Conservation (phyloP, 2,329 filamentous ascomycete genomes). For the Leptodontidium sp. region DNA sequence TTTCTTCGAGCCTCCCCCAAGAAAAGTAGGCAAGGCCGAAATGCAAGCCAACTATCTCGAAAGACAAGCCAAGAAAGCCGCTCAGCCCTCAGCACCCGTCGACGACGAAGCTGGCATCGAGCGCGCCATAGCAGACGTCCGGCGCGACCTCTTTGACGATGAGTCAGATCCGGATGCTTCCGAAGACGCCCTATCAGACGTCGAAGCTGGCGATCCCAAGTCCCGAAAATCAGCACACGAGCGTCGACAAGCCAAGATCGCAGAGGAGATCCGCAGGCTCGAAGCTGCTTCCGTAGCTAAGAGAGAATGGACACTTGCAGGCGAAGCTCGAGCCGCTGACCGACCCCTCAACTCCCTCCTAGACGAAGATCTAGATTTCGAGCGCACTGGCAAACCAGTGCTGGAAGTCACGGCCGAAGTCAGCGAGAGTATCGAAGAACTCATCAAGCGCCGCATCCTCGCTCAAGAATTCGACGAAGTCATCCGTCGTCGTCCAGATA, state of each 20-base stretch:
- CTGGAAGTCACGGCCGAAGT: slow-evolving; percentile 92
- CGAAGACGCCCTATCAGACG: slow-evolving; percentile 69
- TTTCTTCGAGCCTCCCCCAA: slow-evolving; percentile 88
- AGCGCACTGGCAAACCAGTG: slow-evolving; percentile 92
- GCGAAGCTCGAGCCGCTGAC: slow-evolving; percentile 84
- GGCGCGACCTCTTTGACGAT: slow-evolving; percentile 90
- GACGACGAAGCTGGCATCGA: slow-evolving; percentile 74
- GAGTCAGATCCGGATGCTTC: slow-evolving; percentile 70
- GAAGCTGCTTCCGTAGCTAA: slow-evolving; percentile 91
- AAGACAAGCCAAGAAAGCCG: slow-evolving; percentile 50
- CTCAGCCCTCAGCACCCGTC: slow-evolving; percentile 48
- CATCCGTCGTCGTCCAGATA: slow-evolving; percentile 78
- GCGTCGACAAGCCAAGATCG: slow-evolving; percentile 82
- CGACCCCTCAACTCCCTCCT: slow-evolving; percentile 91
- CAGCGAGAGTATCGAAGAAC: slow-evolving; percentile 88
- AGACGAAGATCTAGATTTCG: slow-evolving; percentile 95
- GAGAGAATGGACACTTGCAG: slow-evolving; percentile 87
- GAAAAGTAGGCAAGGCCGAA: slow-evolving; percentile 67
- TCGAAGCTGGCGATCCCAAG: slow-evolving; percentile 73
- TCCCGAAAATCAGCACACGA: slow-evolving; percentile 87
- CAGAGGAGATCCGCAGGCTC: slow-evolving; percentile 88
- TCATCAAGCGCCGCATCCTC: slow-evolving; percentile 93
- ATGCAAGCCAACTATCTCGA: slow-evolving; percentile 51
- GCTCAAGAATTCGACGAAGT: slow-evolving; percentile 94
- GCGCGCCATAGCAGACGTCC: slow-evolving; percentile 85